Base-by-base conservation (phyloP, 495 filamentous ascomycete species). In the Aspergillus sparsus region DNA sequence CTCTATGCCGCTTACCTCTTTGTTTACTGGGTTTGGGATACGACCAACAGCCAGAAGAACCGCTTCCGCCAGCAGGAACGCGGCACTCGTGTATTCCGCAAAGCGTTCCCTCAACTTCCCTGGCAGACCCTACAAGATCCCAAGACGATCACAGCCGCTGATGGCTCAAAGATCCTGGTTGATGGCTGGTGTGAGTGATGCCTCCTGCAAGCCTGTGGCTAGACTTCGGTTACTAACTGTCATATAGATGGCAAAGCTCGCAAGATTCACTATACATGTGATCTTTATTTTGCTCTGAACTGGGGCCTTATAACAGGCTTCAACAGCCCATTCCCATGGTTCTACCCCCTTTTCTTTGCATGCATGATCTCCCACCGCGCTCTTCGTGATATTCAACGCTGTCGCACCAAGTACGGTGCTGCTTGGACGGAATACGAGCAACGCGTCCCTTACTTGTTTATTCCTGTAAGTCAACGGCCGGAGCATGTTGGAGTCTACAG, bases 181-280 rank as follows among this genome's bases (percentile, higher is more conserved):
- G 92, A 96, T 66, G 94, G 94, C 39, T 97, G 94, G 94, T 98
- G 79, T 83, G 80, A 75, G 80, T 83, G 53, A 11, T 42, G 6
- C 34, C 8, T 18, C 13, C 2, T 49, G 41, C 47, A 13, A 34
- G 33, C 16, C 7, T 27, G 2, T 46, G 12, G 6, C 1, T 16
- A 11, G 3, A 27, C 21, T 27, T 13, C 5, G 13, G 31, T 42
- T 39, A 52, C 57, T 55, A 56, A 64, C 63, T 65, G 50, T 58
- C 34, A 32, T 21, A 32, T 62, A 80, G 77, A 95, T 67, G 89
- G 88, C 57, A 84, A 91, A 62, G 94, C 93, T 32, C 87, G 94
- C 70, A 98, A 98, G 80, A 86, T 97, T 54, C 93, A 98, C 74
- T 98, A 98, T 70, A 88, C 90, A 6, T 95, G 91, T 74, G 94